Evolutionary conservation across 75 land plant species (phyloP).

Genomic region (Pseudotsuga menziesii): DNA sequence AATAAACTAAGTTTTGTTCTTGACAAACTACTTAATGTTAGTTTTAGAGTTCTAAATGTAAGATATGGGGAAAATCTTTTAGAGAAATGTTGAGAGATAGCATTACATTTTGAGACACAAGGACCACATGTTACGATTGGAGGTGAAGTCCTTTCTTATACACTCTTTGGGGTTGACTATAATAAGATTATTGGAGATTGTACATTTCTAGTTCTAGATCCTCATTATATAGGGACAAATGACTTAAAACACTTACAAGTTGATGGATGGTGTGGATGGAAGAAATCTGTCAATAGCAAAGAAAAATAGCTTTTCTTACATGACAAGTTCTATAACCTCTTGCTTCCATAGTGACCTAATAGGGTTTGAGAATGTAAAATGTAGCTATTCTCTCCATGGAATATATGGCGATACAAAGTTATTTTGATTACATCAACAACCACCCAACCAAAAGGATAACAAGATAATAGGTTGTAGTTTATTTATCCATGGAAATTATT

Average conservation of each 20-base stretch:
- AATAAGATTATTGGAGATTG: constrained; percentile 89
- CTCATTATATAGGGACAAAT: constrained; percentile 92
- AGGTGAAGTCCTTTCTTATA: constrained; percentile 98
- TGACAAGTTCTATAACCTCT: constrained; percentile 89
- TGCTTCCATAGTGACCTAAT: constrained; percentile 91
- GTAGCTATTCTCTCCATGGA: too few species aligned
- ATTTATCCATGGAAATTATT: too few species aligned
- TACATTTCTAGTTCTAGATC: constrained; percentile 95
- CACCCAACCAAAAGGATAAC: too few species aligned
- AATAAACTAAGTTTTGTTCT: constrained; percentile 96
- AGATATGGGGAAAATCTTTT: too few species aligned
- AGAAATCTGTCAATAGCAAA: constrained; percentile 75
- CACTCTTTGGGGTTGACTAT: constrained; percentile 89
- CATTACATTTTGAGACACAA: too few species aligned
- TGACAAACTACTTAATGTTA: constrained; percentile 93
- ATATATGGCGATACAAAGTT: too few species aligned
- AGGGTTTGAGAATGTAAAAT: constrained; percentile 46
- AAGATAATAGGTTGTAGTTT: too few species aligned
- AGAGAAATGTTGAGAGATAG: too few species aligned
- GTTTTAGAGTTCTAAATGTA: constrained; percentile 3
- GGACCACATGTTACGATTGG: constrained; percentile 15
- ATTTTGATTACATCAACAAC: too few species aligned
- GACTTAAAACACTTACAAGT: constrained; percentile 71
- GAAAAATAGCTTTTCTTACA: constrained; percentile 84
- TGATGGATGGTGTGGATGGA: constrained; percentile 99